Evolutionary conservation across 306 rosid genomes (phyloP).

Genomic region (Sophora flavescens): DNA sequence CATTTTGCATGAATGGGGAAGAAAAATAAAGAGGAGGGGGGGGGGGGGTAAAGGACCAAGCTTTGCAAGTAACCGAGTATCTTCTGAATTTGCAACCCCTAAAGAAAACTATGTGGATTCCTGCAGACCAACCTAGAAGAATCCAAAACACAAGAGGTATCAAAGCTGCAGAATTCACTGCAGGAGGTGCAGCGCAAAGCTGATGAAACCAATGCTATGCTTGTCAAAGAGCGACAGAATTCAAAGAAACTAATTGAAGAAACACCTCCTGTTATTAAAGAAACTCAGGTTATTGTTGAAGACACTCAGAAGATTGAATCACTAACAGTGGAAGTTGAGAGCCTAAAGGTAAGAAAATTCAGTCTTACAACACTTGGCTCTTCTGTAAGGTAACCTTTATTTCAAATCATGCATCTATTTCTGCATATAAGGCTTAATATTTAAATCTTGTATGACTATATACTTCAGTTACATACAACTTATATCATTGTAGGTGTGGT

Average conservation of each 20-base stretch:
- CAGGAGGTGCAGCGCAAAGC: slow-evolving; percentile 70
- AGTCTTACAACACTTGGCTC: slow-evolving; percentile 23
- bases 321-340: slow-evolving; percentile 71
- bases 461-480: slow-evolving; percentile 1
- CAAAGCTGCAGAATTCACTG: slow-evolving; percentile 75
- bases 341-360: slow-evolving; percentile 66
- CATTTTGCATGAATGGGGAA: slow-evolving; percentile 24
- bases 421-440: slow-evolving; percentile 27
- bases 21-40: not conserved
- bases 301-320: slow-evolving; percentile 79
- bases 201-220: slow-evolving; percentile 72
- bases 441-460: slow-evolving; percentile 36
- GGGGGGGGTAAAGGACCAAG: slow-evolving; percentile 3
- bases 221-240: slow-evolving; percentile 71
- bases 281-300: slow-evolving; percentile 80
- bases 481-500: slow-evolving; percentile 32
- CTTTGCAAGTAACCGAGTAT: slow-evolving; percentile 25
- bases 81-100: slow-evolving; percentile 41
- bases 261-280: slow-evolving; percentile 80
- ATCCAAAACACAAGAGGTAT: slow-evolving; percentile 78
- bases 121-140: slow-evolving; percentile 89
- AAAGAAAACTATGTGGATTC: slow-evolving; percentile 44
- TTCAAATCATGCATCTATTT: slow-evolving; percentile 37
- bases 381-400: slow-evolving; percentile 26
- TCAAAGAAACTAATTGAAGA: slow-evolving; percentile 73